phyloP scores from a whole-genome alignment of 768 basidiomycete species.

The Tubosaeta brunneosetosa region DNA sequence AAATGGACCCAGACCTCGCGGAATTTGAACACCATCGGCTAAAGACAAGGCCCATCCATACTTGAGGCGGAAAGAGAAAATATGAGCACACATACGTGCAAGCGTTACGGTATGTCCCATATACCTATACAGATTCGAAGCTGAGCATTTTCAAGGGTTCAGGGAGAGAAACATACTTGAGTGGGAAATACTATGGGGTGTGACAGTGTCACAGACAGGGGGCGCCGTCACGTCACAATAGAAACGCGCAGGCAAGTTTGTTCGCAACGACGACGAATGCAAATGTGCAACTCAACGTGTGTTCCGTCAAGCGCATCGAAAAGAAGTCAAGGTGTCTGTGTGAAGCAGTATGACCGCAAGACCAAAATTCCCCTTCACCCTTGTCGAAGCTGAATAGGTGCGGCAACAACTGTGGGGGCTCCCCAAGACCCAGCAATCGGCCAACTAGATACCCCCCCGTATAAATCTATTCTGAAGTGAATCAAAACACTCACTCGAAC shows the following conservation, averaged over 20 bases:
- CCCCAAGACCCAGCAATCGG: neutral
- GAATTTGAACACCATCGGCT: slow-evolving; percentile 13
- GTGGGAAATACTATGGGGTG: slow-evolving; percentile 7
- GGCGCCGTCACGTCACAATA: slow-evolving; percentile 26
- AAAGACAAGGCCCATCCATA: neutral
- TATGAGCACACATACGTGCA: too few species aligned
- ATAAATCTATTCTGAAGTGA: slow-evolving; percentile 21
- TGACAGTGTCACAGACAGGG: slow-evolving; percentile 27
- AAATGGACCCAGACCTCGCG: neutral
- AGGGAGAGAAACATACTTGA: neutral
- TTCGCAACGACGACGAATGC: slow-evolving; percentile 24
- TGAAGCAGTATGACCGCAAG: slow-evolving; percentile 25
- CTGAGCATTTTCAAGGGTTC: neutral
- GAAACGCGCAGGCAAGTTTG: slow-evolving; percentile 26
- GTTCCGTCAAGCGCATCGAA: slow-evolving; percentile 22
- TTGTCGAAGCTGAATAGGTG: slow-evolving; percentile 6
- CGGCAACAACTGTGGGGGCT: neutral
- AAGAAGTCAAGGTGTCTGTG: slow-evolving; percentile 20
- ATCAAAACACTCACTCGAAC: slow-evolving; percentile 30
- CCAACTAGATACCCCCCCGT: slow-evolving; percentile 13
- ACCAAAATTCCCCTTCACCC: neutral
- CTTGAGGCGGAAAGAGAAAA: too few species aligned
- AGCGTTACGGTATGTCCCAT: neutral
- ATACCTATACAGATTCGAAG: neutral
- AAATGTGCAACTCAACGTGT: slow-evolving; percentile 1